Evolutionary conservation across 225 moss, liverwort and hornwort genomes (phyloP), one percentile per base, ranked within the genome.

Genomic region (Pseudoscleropodium purum): DNA sequence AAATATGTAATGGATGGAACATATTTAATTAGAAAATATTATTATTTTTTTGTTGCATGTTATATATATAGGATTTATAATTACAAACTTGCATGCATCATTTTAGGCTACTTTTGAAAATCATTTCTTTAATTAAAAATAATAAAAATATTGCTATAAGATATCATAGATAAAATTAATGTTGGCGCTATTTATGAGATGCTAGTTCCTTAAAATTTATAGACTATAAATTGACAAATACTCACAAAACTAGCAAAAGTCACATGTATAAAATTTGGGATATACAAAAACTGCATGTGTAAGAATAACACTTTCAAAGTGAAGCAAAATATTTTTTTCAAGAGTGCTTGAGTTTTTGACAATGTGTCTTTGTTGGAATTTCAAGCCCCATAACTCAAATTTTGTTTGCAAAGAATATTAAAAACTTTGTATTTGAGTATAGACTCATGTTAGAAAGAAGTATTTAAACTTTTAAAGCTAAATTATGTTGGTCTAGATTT

Each of bases 281-380:
- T 25, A 4, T 31, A 20, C 1, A 31, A 17, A 49, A 26, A 19
- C 7, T 47, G 6, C 31, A 11, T 49, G 15, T 15, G 9, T 43
- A 11, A 30, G 4, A 33, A 31, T 12, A 75, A 75, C 4, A 2
- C 4, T 19, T 49, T 25, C 19, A 49, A 75, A 49, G 7, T 49
- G 31, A 49, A 75, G 19, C 19, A 75, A 33, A 75, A 29, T 29
- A 1, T 74, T 45, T 74, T 74, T 9, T 9, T 43, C 1, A 73
- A 43, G 17, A 43, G 0, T 73, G 2, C 11, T 1, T 4, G 0
- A 7, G 11, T 16, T 31, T 75, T 11, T 11, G 4, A 33, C 12
- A 33, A 19, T 19, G 12, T 31, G 0, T 1, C 16, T 73, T 73
- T 27, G 16, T 27, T 33, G 16, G 9, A 2, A 15, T 75, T 49